Evolutionary conservation across 192 early-diverging fungal species (phyloP), one percentile per base, ranked within the genome.

Genomic region (Oehlia diaphana): DNA sequence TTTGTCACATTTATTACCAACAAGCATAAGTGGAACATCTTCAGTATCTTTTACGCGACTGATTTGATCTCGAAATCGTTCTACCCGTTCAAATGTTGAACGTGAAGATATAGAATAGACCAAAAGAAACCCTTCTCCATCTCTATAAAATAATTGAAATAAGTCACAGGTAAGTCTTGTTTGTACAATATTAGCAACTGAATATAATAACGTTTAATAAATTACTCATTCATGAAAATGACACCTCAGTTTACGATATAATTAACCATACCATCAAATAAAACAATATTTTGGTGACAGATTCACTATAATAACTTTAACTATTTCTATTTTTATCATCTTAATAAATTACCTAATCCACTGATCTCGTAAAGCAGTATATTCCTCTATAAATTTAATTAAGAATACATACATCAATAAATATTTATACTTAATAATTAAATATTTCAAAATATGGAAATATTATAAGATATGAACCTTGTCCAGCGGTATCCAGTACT

Each of bases 401-500:
- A 79, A 63, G 14, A 47, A n/a, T 49, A 21, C 14, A 53, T 62
- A 2, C 4, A n/a, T 9, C 42, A 26, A 26, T 81, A n/a, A 3
- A 35, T 35, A 39, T 39, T 39, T 39, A 39, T 39, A 39, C 0
- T 26, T 26, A 26, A n/a, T n/a, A 26, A 26, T 26, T 26, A 26
- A 26, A 26, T 39, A 39, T 39, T 39, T 39, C 37, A 39, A 39
- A 39, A 39, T 39, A 39, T 39, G 37, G 37, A 39, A 7, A 7
- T 39, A 39, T 39, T 0, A 5, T 39, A 39, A 39, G 37, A 39
- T 39, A 39, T 5, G 37, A 74, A 85, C 86, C 86, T 83, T 95
- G 92, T 53, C 96, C 97, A 64, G 97, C 97, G 50, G 96, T 98
- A 89, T 98, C 98, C 63, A 99, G 89, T 82, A 99, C 94, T 86